Percentiles rank a stretch among this genome's conserved stretches.
Conservation (phyloP, 805 yeast species). For the Kluyveromyces dobzhanskii region DNA sequence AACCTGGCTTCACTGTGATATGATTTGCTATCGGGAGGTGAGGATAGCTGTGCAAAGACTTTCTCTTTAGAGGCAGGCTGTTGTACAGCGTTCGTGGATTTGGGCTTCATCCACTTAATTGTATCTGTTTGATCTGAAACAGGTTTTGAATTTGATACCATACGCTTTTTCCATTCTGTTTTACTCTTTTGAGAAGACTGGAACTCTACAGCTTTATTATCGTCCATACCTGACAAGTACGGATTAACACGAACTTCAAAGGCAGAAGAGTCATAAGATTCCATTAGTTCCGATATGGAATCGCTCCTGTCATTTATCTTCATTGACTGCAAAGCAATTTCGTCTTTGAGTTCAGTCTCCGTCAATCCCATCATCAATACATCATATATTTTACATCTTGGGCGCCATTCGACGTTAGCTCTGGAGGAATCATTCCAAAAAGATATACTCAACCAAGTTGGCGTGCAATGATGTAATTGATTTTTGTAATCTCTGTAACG, state of each 20-base stretch:
- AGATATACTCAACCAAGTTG: conserved; percentile 92
- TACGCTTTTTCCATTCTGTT: background rate
- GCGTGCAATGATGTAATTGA: conserved; percentile 63
- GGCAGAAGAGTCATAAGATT: conserved; percentile 51
- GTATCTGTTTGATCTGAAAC: conserved; percentile 1
- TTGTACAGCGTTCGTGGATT: conserved; percentile 7
- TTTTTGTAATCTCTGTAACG: conserved; percentile 51
- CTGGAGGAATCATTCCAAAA: conserved; percentile 61
- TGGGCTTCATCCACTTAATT: conserved; percentile 1
- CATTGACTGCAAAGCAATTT: conserved; percentile 54
- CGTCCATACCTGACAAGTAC: background rate
- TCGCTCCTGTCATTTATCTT: conserved; percentile 25
- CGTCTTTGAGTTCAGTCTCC: conserved; percentile 74
- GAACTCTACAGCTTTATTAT: background rate
- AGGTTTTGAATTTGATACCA: background rate
- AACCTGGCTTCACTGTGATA: background rate
- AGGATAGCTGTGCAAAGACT: conserved; percentile 1
- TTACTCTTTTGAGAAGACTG: background rate
- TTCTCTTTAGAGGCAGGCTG: conserved; percentile 4
- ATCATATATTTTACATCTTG: conserved; percentile 89
- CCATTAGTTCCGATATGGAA: conserved; percentile 54
- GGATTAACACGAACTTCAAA: conserved; percentile 28
- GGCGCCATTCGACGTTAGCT: conserved; percentile 63
- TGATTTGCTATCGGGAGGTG: background rate
- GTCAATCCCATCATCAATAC: conserved; percentile 97